A percentile compares a stretch with the other conserved stretches of the same genome.
These are phyloP conservation scores for Exserohilum rostratum DNA, from an alignment of 2,329 filamentous ascomycete species.

Conservation along the genomic window DNA sequence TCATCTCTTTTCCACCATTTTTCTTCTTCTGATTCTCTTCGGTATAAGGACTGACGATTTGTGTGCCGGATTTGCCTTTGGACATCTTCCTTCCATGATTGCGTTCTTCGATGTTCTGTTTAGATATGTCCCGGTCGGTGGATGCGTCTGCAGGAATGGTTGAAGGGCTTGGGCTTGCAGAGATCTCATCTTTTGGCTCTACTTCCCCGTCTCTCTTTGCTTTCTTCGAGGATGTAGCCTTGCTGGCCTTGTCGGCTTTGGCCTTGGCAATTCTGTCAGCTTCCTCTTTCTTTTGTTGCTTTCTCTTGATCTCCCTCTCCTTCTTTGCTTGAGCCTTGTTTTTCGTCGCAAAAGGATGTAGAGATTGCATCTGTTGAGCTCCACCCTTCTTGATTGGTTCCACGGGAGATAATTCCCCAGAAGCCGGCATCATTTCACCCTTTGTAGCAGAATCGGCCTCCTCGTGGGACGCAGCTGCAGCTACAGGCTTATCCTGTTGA, in stretches of 20 bases:
- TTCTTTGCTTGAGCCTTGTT: slow-evolving; percentile 39
- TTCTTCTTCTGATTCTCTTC: not conserved
- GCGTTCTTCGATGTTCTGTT: not conserved
- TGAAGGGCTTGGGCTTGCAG: not conserved
- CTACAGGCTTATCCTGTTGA: not conserved
- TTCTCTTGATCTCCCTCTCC: slow-evolving; percentile 47
- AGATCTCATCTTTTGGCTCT: not conserved
- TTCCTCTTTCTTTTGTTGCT: slow-evolving; percentile 38
- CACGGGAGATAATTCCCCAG: not conserved
- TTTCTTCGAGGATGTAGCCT: slow-evolving; percentile 4
- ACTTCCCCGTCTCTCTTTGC: not conserved
- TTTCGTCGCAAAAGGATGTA: slow-evolving; percentile 37
- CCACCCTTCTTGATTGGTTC: slow-evolving; percentile 28
- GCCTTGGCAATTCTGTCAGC: slow-evolving; percentile 14
- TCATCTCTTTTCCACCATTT: not conserved
- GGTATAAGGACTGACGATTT: not conserved
- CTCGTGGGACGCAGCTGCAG: not conserved
- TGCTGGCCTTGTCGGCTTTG: slow-evolving; percentile 11
- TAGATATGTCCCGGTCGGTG: not conserved
- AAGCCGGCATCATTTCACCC: not conserved
- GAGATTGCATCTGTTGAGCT: slow-evolving; percentile 36
- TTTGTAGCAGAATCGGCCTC: not conserved
- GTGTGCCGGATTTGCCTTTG: slow-evolving; percentile 7
- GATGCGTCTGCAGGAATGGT: not conserved
- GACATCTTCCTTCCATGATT: not conserved